A percentile compares a stretch with the other conserved stretches of the same genome.
These are phyloP conservation scores for Arabidopsis thaliana DNA, from an alignment of 345 rosid genomes.

Conservation along the genomic window DNA sequence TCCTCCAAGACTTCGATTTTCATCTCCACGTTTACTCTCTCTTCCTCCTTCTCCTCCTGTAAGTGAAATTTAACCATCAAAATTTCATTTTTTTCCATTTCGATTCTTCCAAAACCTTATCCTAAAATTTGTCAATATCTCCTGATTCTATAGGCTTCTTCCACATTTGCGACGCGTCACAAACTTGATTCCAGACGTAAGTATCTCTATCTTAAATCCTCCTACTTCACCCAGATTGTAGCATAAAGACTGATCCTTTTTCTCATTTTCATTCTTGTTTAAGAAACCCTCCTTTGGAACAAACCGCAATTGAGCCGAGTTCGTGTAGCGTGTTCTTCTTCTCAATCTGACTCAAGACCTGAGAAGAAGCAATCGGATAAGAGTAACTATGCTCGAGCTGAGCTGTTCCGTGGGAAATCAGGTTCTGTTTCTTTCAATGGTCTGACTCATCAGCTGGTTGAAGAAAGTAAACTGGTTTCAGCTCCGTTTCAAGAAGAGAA, in stretches of 20 bases:
- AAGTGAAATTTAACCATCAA: constrained; percentile 33
- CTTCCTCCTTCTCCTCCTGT: constrained; percentile 43
- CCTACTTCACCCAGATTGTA: background rate
- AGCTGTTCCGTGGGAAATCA: constrained; percentile 75
- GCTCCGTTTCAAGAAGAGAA: constrained; percentile 69
- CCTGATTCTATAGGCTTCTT: constrained; percentile 45
- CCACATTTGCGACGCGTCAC: constrained; percentile 36
- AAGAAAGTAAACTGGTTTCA: constrained; percentile 69
- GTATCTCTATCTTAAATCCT: constrained; percentile 4
- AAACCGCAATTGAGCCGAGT: constrained; percentile 43
- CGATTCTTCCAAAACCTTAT: constrained; percentile 29
- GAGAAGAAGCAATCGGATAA: constrained; percentile 27
- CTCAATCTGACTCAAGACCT: constrained; percentile 43
- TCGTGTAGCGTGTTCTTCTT: constrained; percentile 46
- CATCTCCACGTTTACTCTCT: constrained; percentile 28
- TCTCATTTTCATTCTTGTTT: background rate
- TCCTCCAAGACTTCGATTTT: constrained; percentile 45
- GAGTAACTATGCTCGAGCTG: constrained; percentile 51
- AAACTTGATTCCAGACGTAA: constrained; percentile 45
- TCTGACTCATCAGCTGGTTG: constrained; percentile 71
- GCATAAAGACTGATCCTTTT: constrained; percentile 3
- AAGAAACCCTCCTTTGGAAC: constrained; percentile 42
- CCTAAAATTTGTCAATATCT: constrained; percentile 31
- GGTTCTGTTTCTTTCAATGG: constrained; percentile 85
- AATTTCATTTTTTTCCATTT: background rate